Evolutionary conservation across 2,329 filamentous ascomycete genomes (phyloP).

Genomic region (Aspergillus fischeri): DNA sequence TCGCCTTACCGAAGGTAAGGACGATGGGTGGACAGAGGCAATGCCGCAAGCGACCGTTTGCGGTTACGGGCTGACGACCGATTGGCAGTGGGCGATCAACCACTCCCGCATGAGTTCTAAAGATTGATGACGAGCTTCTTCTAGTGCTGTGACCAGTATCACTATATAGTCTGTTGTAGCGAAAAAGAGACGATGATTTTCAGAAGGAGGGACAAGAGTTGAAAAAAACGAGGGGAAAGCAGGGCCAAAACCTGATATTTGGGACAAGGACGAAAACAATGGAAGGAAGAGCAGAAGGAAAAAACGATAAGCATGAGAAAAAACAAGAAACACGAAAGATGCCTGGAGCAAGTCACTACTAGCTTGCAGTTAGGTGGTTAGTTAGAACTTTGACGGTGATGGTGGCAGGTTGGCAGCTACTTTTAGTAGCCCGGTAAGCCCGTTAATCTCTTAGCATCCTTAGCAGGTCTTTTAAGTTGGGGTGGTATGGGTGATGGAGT

Average conservation of each 20-base stretch:
- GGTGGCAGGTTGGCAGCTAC: neutral
- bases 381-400: neutral
- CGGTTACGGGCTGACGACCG: slow-evolving; percentile 25
- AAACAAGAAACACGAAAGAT: slow-evolving; percentile 3
- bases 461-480: neutral
- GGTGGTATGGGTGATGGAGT: neutral
- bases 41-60: slow-evolving; percentile 29
- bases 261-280: slow-evolving; percentile 4
- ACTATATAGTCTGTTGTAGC: slow-evolving; percentile 3
- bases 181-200: neutral
- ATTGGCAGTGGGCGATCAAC: slow-evolving; percentile 8
- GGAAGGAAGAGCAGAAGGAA: neutral
- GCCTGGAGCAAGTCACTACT: neutral
- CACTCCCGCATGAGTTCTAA: slow-evolving; percentile 15
- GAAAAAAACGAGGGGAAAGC: slow-evolving; percentile 5
- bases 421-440: neutral
- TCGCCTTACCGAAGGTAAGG: neutral
- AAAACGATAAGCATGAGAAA: slow-evolving; percentile 1
- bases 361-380: neutral
- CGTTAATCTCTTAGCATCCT: neutral
- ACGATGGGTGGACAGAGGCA: neutral
- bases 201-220: neutral
- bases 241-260: neutral
- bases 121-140: neutral
- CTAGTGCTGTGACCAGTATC: neutral